phyloP scores from a whole-genome alignment of 768 basidiomycete species.

The Suillus placidus region DNA sequence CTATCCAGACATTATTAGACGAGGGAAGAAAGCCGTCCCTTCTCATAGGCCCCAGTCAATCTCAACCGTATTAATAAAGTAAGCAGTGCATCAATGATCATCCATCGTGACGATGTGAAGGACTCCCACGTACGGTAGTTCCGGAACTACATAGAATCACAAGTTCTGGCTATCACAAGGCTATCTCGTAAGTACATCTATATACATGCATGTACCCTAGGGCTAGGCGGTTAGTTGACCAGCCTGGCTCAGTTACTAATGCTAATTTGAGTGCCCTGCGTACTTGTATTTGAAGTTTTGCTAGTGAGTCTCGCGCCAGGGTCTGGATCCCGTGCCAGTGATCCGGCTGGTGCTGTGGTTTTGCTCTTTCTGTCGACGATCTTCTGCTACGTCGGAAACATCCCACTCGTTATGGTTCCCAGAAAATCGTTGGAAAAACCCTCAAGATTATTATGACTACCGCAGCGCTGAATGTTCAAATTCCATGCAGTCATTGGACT shows the following conservation, averaged over 20 bases:
- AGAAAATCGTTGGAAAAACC: background rate
- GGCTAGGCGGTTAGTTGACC: background rate
- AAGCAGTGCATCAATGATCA: background rate
- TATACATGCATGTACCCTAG: background rate
- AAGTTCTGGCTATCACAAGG: background rate
- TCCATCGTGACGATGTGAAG: no score
- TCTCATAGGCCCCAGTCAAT: background rate
- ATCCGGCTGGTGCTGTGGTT: background rate
- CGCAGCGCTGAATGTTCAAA: background rate
- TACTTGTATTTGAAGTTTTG: background rate
- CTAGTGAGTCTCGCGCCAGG: background rate
- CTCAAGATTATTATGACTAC: background rate
- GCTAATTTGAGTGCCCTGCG: background rate
- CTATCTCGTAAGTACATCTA: background rate
- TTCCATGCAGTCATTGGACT: background rate
- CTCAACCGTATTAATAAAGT: background rate
- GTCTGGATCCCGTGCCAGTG: background rate
- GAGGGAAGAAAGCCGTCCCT: background rate
- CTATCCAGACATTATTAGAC: no score
- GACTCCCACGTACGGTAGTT: no score
- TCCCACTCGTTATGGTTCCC: background rate
- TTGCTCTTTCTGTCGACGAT: background rate
- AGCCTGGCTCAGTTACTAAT: background rate
- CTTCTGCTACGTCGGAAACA: background rate
- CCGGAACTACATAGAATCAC: background rate